Base-by-base conservation (phyloP, 2,329 filamentous ascomycete genomes). In the Domatiomyces globalis region DNA sequence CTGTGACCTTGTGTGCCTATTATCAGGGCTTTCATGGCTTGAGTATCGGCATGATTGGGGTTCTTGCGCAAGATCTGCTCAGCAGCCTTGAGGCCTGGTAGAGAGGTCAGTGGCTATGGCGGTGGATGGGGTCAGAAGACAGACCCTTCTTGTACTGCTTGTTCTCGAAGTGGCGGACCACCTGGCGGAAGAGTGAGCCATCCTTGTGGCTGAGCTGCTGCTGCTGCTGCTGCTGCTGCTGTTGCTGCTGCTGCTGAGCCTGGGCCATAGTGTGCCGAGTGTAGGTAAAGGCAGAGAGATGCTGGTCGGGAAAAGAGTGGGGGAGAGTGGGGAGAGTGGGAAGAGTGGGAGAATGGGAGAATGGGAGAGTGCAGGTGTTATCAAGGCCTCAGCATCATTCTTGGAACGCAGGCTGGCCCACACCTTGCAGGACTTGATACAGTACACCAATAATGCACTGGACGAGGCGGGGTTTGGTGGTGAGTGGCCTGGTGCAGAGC, bases 21-120 rank as follows among this genome's bases (percentile, higher is more conserved):
- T 60, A 96, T 95, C 60, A 98, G 76, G 51, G 92, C 90, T 73
- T 98, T 98, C 92, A 98, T 98, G 50, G 92, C 94, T 71, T 94
- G 84, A 20, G 92, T 98, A 68, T 98, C 94, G 65, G 89, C 94
- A 83, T 98, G 92, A 63, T 87, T 92, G 43, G 90, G 87, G 65
- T 85, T 83, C 71, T 95, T 96, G 68, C 85, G 86, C 60, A 98
- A 81, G 66, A 98, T 95, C 71, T 95, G 87, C 67, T 98, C 92
- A 61, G 92, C 90, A 46, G 85, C 83, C 73, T 96, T 98, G 65
- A 98, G 76, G 67, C 90, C 90, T 80, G 59, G 43, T 10, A 18
- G 33, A 43, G 45, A 42, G 22, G 51, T 60, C 51, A 59, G 52
- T 39, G 18, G 12, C 51, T n/a, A 22, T 20, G 18, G 18, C 50